phyloP scores from a whole-genome alignment of 2,329 filamentous ascomycete species.

The Macrophomina tecta region DNA sequence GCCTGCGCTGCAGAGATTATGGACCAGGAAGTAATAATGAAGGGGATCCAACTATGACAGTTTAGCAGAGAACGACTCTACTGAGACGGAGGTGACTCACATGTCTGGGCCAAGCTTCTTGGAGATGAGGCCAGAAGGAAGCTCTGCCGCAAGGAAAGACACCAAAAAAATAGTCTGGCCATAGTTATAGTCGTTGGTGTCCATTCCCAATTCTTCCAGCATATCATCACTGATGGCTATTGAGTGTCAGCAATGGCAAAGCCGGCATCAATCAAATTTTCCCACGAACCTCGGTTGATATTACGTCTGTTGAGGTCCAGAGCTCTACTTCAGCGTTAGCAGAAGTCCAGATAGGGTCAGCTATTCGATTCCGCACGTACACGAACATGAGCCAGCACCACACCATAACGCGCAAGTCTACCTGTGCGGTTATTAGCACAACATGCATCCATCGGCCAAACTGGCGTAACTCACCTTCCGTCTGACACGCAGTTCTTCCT shows the following conservation, averaged over 20 bases:
- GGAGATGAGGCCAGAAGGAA: slow-evolving; percentile 11
- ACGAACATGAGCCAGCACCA: slow-evolving; percentile 39
- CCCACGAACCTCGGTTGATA: slow-evolving; percentile 36
- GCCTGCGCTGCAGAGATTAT: slow-evolving; percentile 29
- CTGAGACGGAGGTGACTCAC: neutral
- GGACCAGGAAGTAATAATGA: slow-evolving; percentile 29
- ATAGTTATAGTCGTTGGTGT: slow-evolving; percentile 40
- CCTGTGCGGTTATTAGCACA: slow-evolving; percentile 20
- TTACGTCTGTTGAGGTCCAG: slow-evolving; percentile 38
- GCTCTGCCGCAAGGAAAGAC: slow-evolving; percentile 32
- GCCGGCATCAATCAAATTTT: slow-evolving; percentile 16
- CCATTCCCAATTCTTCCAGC: slow-evolving; percentile 35
- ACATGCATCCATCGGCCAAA: slow-evolving; percentile 28
- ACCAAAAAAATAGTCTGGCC: slow-evolving; percentile 37
- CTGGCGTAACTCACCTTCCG: slow-evolving; percentile 45
- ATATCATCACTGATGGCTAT: slow-evolving; percentile 30
- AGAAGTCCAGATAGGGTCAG: too few species aligned
- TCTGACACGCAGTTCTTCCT: slow-evolving; percentile 38
- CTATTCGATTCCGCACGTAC: neutral
- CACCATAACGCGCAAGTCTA: slow-evolving; percentile 34
- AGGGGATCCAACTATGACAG: neutral
- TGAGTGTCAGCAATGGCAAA: neutral
- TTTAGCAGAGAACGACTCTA: neutral
- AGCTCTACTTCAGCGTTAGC: slow-evolving; percentile 11
- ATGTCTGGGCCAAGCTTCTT: slow-evolving; percentile 18